phyloP scores from a whole-genome alignment of 2,329 filamentous ascomycete genomes.

The Fusarium beomiforme region DNA sequence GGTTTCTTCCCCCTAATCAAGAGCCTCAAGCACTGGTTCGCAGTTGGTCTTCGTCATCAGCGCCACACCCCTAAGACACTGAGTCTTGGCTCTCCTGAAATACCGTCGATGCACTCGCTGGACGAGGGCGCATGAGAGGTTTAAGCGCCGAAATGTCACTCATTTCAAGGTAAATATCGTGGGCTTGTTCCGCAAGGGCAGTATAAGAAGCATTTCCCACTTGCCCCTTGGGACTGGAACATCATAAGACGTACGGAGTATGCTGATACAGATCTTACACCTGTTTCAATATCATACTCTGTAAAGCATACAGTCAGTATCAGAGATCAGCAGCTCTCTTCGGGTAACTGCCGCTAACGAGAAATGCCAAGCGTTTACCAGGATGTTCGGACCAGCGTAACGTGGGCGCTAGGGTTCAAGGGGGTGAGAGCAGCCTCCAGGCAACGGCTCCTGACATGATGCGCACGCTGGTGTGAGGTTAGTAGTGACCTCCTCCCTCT shows the following conservation, averaged over 20 bases:
- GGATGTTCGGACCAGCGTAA: constrained; percentile 40
- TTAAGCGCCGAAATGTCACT: constrained; percentile 14
- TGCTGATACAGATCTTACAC: not conserved
- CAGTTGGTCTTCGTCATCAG: constrained; percentile 9
- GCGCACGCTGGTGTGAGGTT: constrained; percentile 13
- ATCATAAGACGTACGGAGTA: not conserved
- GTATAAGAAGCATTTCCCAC: not conserved
- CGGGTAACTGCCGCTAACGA: constrained; percentile 32
- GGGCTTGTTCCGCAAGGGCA: no score
- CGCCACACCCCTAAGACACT: constrained; percentile 24
- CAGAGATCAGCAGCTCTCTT: constrained; percentile 1
- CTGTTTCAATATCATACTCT: not conserved
- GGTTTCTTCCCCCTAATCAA: constrained; percentile 25
- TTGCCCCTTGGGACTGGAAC: not conserved
- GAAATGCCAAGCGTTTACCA: constrained; percentile 26
- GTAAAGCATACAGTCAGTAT: not conserved
- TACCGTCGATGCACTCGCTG: constrained; percentile 25
- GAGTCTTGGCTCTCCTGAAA: constrained; percentile 31
- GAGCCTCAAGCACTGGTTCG: constrained; percentile 4
- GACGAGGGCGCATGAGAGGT: constrained; percentile 30
- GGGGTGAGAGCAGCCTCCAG: constrained; percentile 4
- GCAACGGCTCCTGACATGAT: constrained; percentile 5
- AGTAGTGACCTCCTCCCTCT: constrained; percentile 19
- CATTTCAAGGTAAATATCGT: constrained; percentile 14
- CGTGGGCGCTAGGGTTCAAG: constrained; percentile 35